Percentiles rank a stretch among this genome's conserved stretches.
Evolutionary conservation across 768 basidiomycete species (phyloP).

Genomic region (Pleurotus sapidus): DNA sequence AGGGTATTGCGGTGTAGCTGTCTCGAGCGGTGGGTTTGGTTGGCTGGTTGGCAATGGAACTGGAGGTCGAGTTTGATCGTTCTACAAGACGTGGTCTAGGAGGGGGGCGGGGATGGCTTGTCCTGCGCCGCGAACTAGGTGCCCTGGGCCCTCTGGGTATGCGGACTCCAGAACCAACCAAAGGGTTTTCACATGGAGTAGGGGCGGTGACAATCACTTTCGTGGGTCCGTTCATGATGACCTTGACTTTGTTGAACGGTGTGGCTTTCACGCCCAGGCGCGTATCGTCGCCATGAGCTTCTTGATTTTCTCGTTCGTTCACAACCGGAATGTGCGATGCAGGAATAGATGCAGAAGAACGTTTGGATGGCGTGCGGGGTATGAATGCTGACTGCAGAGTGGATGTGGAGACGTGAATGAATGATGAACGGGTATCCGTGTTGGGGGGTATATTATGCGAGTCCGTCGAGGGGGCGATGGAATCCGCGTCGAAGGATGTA

Average conservation of each 20-base stretch:
- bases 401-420: not conserved
- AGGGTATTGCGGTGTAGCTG: not conserved
- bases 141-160: constrained; percentile 6
- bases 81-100: not conserved
- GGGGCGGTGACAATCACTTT: constrained; percentile 53
- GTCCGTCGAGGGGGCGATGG: constrained; percentile 4
- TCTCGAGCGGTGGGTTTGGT: not conserved
- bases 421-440: constrained; percentile 6
- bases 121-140: not conserved
- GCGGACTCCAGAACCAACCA: not conserved
- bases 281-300: not conserved
- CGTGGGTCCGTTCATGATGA: constrained; percentile 45
- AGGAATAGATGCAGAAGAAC: constrained; percentile 6
- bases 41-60: not conserved
- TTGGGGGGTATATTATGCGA: constrained; percentile 5
- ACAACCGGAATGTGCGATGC: not conserved
- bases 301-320: not conserved
- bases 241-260: constrained; percentile 32
- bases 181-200: constrained; percentile 37
- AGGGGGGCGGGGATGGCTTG: constrained; percentile 2
- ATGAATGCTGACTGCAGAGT: not conserved
- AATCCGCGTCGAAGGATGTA: constrained; percentile 10
- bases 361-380: constrained; percentile 7
- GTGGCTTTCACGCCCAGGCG: constrained; percentile 2
- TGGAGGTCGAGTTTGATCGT: not conserved